Percentiles rank a stretch among this genome's conserved stretches.
phyloP scores from a whole-genome alignment of 768 basidiomycete species.

The Xerocomus brunneocitrinus region DNA sequence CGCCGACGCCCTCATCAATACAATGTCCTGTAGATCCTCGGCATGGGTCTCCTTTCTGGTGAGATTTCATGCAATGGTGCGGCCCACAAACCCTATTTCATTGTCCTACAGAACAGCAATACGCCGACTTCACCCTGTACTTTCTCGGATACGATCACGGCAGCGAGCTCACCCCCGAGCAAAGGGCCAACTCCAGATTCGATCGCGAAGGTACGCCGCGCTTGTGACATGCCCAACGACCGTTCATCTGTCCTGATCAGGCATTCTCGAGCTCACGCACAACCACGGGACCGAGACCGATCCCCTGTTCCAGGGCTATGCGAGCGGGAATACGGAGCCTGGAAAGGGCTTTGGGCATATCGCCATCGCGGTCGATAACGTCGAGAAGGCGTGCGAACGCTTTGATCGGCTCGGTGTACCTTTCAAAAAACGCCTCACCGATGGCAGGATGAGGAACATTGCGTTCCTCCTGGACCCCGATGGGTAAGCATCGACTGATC shows the following conservation, averaged over 20 bases:
- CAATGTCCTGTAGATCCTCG: constrained; percentile 42
- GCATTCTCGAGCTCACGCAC: constrained; percentile 79
- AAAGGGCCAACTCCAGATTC: constrained; percentile 47
- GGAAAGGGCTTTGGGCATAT: constrained; percentile 83
- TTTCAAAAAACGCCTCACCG: constrained; percentile 84
- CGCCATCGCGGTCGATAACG: constrained; percentile 77
- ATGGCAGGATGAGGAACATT: constrained; percentile 82
- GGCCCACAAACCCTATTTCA: constrained; percentile 2
- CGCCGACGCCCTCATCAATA: neutral
- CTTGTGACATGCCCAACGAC: neutral
- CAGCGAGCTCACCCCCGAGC: constrained; percentile 44
- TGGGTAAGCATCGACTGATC: constrained; percentile 42
- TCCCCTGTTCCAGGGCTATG: constrained; percentile 73
- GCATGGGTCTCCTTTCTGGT: constrained; percentile 74
- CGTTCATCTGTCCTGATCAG: constrained; percentile 31
- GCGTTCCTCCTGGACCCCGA: constrained; percentile 86
- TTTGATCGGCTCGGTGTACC: constrained; percentile 75
- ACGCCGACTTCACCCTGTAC: constrained; percentile 69
- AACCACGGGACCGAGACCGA: constrained; percentile 90
- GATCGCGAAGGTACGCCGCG: constrained; percentile 57
- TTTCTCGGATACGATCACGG: constrained; percentile 78
- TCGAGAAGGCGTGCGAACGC: constrained; percentile 77
- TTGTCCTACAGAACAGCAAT: constrained; percentile 42
- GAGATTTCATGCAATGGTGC: constrained; percentile 1
- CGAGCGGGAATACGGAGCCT: constrained; percentile 81